phyloP scores from a whole-genome alignment of 2,329 filamentous ascomycete genomes.

The Clathrospora elynae region DNA sequence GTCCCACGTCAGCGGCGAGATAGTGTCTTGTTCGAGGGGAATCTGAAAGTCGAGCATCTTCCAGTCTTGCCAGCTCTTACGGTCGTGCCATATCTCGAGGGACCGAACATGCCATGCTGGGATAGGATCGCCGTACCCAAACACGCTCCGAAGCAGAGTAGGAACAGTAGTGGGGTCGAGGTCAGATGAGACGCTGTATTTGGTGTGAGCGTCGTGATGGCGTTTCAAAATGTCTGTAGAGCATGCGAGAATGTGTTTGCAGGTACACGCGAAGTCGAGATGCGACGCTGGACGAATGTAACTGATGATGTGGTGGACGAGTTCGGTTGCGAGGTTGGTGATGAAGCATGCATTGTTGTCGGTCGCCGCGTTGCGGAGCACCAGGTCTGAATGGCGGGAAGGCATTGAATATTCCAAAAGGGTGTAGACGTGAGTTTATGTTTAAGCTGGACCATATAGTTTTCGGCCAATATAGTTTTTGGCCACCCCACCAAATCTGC shows the following conservation, averaged over 20 bases:
- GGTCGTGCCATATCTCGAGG: slow-evolving; percentile 20
- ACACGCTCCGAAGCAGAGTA: slow-evolving; percentile 17
- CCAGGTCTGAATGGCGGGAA: background rate
- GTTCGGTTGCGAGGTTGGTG: slow-evolving; percentile 5
- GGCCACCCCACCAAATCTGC: too few relatives aligned
- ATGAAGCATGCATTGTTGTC: slow-evolving; percentile 1
- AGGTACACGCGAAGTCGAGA: slow-evolving; percentile 18
- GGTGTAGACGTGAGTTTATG: background rate
- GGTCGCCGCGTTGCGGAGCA: background rate
- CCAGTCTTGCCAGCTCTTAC: slow-evolving; percentile 17
- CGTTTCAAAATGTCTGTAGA: slow-evolving; percentile 13
- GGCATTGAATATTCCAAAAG: background rate
- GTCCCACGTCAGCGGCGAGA: slow-evolving; percentile 7
- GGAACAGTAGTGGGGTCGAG: slow-evolving; percentile 14
- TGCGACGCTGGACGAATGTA: slow-evolving; percentile 12
- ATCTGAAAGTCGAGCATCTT: slow-evolving; percentile 10
- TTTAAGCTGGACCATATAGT: too few relatives aligned
- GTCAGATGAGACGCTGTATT: slow-evolving; percentile 16
- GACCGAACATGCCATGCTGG: slow-evolving; percentile 19
- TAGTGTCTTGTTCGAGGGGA: background rate
- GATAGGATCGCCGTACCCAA: slow-evolving; percentile 14
- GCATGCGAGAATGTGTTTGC: slow-evolving; percentile 9
- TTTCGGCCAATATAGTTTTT: too few relatives aligned
- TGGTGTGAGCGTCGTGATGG: slow-evolving; percentile 17
- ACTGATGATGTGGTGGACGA: slow-evolving; percentile 13